Percentiles rank a stretch among this genome's conserved stretches.
Conservation (phyloP, 257 asterid species). For the Primulina huaijiensis region DNA sequence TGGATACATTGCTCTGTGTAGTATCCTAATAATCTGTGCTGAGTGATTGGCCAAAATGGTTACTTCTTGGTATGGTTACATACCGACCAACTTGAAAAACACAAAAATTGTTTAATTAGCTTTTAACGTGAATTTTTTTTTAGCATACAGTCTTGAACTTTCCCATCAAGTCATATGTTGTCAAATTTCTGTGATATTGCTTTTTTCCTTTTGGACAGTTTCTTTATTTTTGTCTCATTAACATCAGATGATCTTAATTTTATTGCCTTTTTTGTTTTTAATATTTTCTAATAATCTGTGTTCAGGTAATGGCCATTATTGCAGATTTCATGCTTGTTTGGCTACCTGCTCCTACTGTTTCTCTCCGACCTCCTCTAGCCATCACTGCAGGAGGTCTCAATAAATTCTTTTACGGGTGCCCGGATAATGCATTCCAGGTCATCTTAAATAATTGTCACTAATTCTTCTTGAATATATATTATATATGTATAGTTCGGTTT, state of each 20-base stretch:
- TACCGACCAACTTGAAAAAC: background rate
- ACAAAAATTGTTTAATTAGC: background rate
- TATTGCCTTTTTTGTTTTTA: slow-evolving; percentile 2
- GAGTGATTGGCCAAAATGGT: background rate
- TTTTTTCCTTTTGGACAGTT: background rate
- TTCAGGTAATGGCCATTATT: slow-evolving; percentile 86
- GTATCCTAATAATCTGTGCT: background rate
- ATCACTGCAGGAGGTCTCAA: slow-evolving; percentile 56
- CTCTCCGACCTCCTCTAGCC: slow-evolving; percentile 70
- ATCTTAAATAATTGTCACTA: background rate
- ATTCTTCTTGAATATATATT: slow-evolving; percentile 14
- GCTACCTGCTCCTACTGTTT: slow-evolving; percentile 97
- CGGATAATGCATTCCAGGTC: slow-evolving; percentile 98
- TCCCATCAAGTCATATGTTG: background rate
- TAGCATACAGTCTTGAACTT: background rate
- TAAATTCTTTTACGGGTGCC: slow-evolving; percentile 83
- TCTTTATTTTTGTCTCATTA: background rate
- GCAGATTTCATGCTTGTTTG: slow-evolving; percentile 99
- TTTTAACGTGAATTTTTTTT: too few species aligned
- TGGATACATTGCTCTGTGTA: background rate
- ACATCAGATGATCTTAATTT: background rate
- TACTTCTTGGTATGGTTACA: background rate
- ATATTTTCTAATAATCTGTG: slow-evolving; percentile 23
- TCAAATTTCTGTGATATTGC: background rate
- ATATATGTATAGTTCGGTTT: background rate